phyloP scores from a whole-genome alignment of 192 early-diverging fungal species.

The Allomyces macrogynus region DNA sequence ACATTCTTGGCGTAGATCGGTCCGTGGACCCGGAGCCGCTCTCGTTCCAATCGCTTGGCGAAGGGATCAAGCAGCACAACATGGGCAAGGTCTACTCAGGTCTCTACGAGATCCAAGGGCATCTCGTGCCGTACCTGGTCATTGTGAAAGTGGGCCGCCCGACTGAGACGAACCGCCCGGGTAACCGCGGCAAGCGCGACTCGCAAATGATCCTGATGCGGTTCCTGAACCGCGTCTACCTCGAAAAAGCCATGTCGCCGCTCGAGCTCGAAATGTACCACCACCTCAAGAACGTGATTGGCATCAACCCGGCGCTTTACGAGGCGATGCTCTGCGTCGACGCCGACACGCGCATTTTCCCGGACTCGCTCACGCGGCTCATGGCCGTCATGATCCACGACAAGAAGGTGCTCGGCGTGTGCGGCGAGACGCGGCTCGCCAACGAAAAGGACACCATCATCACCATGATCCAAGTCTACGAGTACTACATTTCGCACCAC shows the following conservation, averaged over 20 bases:
- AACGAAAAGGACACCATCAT: slow-evolving; percentile 83
- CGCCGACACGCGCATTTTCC: slow-evolving; percentile 60
- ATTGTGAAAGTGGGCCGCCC: slow-evolving; percentile 84
- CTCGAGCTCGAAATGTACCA: slow-evolving; percentile 90
- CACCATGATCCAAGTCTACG: slow-evolving; percentile 93
- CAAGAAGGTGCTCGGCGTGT: slow-evolving; percentile 64
- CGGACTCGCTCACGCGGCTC: slow-evolving; percentile 70
- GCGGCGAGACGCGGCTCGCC: slow-evolving; percentile 77
- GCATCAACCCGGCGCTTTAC: slow-evolving; percentile 58
- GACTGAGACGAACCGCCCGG: slow-evolving; percentile 61
- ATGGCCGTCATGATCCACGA: slow-evolving; percentile 66
- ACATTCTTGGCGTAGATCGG: slow-evolving; percentile 75
- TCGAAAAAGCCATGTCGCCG: slow-evolving; percentile 70
- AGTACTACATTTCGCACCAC: slow-evolving; percentile 83
- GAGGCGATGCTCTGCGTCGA: slow-evolving; percentile 62
- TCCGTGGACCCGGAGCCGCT: slow-evolving; percentile 51
- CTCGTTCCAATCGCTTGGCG: slow-evolving; percentile 68
- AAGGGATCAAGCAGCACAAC: slow-evolving; percentile 77
- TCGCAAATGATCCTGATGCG: slow-evolving; percentile 88
- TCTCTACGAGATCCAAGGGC: slow-evolving; percentile 71
- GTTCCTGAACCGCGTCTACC: slow-evolving; percentile 82
- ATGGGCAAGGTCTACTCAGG: slow-evolving; percentile 93
- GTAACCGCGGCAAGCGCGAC: slow-evolving; percentile 94
- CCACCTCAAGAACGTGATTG: slow-evolving; percentile 92
- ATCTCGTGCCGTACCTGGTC: slow-evolving; percentile 80